Evolutionary conservation across 345 rosid genomes (phyloP), one percentile per base, ranked within the genome.

Genomic region (Syzygium grande): DNA sequence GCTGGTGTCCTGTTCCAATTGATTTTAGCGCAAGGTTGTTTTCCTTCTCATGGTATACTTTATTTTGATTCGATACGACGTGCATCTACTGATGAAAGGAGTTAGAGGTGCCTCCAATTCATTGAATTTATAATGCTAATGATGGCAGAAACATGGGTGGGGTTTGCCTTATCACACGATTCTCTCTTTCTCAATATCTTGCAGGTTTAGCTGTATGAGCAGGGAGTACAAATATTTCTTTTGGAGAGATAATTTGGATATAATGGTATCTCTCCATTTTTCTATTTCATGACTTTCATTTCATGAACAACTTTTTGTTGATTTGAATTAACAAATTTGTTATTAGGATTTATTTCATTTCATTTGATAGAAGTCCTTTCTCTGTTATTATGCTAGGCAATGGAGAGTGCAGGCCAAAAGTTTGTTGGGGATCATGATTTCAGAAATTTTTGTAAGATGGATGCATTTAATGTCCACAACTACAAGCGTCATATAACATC

Each of bases 361-460:
- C 49, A 87, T 87, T 53, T 79, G 84, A 15, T 86, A 78, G 59
- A 55, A 49, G 85, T 61, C 49, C 87, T 83, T 17, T 63, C 84
- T 88, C 77, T 88, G 11, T 9, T 88, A 54, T 91, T 87, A 85
- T 79, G 58, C 83, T 88, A 96, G 98, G 94, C 92, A 88, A 97
- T 97, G 99, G 96, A 94, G 92, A 91, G 86, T 88, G 99, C 97
- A 7, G 95, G 97, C 34, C 92, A 94, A 91, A 97, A 95, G 91
- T 93, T 97, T 85, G 63, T 97, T 14, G 99, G 99, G 85, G 98
- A 95, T 83, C 99, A 97, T 87, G 98, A 97, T 90, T 97, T 96
- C 94, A 92, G 96, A 85, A 97, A 95, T 92, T 97, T 97, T 77
- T 96, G 99, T 88, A 96, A 97, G 95, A 96, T 96, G 99, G 99